A percentile compares a stretch with the other conserved stretches of the same genome.
Evolutionary conservation across 257 asterid genomes (phyloP).

Genomic region (Leonotis leonurus): DNA sequence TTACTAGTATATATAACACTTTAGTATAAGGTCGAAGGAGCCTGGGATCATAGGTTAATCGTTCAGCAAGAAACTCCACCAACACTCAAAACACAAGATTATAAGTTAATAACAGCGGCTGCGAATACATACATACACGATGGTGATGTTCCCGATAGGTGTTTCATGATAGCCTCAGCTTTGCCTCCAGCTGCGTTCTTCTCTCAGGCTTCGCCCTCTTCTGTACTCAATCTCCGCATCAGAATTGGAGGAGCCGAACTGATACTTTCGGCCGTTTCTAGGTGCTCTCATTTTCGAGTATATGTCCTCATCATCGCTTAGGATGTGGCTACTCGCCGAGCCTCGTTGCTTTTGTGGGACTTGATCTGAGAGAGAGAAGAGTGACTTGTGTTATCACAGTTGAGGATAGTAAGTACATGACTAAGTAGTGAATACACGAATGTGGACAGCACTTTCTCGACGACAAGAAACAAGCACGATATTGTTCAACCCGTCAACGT

Average conservation of each 20-base stretch:
- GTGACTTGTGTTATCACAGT: background rate
- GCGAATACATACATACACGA: slow-evolving; percentile 17
- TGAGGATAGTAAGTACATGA: no score
- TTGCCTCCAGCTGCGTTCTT: slow-evolving; percentile 36
- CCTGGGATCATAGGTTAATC: no score
- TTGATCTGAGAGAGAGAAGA: slow-evolving; percentile 36
- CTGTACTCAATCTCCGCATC: slow-evolving; percentile 93
- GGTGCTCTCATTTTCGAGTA: slow-evolving; percentile 50
- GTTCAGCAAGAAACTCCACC: no score
- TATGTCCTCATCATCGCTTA: slow-evolving; percentile 70
- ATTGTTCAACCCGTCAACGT: background rate
- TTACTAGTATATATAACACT: background rate
- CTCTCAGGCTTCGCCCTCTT: slow-evolving; percentile 84
- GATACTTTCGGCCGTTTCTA: slow-evolving; percentile 53
- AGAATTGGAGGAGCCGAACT: slow-evolving; percentile 69
- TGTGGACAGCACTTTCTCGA: no score
- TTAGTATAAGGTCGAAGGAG: no score
- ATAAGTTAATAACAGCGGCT: background rate
- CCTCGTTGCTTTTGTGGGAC: slow-evolving; percentile 32
- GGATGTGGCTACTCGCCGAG: slow-evolving; percentile 28
- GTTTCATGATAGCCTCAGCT: slow-evolving; percentile 16
- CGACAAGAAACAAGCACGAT: background rate
- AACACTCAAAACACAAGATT: no score
- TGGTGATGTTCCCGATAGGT: background rate
- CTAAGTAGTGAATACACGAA: no score